Evolutionary conservation across 495 filamentous ascomycete genomes (phyloP), one percentile per base, ranked within the genome.

Genomic region (Penicillium salamii): DNA sequence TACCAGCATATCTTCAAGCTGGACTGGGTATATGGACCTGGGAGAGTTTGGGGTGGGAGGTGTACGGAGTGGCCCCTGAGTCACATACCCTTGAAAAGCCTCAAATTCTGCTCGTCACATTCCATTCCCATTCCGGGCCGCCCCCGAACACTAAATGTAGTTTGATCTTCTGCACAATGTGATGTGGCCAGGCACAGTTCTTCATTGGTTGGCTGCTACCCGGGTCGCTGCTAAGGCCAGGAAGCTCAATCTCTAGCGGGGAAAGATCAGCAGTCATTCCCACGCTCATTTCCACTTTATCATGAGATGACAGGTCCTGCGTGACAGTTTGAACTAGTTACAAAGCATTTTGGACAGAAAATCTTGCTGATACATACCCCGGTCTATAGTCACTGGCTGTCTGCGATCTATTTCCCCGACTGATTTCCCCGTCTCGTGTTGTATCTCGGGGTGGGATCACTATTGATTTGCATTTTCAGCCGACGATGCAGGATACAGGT

Each of bases 351-450:
- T n/a, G 38, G 37, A 32, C 9, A 36, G 15, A 26, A 8, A 26
- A 31, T 20, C 46, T 38, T 29, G 29, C 36, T 48, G 36, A 46
- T 42, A 44, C 33, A 43, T 18, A 35, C 19, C 38, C 23, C 13
- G 29, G 49, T 43, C 28, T 39, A 33, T 37, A 42, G 52, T 57
- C 52, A 61, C 46, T 54, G 14, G 52, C 49, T 39, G 49, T 49
- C 29, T 11, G 11, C 29, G 29, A 5, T 32, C 12, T 13, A 32
- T 32, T 32, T 32, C 29, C 23, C 29, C 29, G 29, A 13, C 12
- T n/a, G 42, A 54, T 51, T 59, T 50, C 43, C 33, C 55, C 52
- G 58, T 48, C 40, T 59, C 33, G 41, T 52, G 61, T 64, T 44
- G 58, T 57, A 64, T 51, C 45, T 26, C 37, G 50, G 54, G 43